Conservation (phyloP, 768 basidiomycete species). For the Psilocybe cyanescens region DNA sequence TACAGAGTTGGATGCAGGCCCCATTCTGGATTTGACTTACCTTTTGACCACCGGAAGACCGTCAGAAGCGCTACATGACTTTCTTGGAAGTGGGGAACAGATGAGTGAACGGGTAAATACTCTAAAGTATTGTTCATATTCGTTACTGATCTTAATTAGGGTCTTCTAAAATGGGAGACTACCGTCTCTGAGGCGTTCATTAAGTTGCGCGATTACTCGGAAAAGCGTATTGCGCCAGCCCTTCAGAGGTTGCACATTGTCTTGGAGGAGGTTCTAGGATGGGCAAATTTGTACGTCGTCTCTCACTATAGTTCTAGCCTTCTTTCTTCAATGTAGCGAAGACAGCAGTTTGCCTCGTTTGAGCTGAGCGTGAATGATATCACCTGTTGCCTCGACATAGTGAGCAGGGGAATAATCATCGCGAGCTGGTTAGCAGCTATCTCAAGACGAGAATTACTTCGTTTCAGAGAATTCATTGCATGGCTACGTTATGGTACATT, state of each 20-base stretch:
- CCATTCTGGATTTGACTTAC: slow-evolving; percentile 71
- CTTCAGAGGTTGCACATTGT: slow-evolving; percentile 78
- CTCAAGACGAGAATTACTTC: slow-evolving; percentile 67
- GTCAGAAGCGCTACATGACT: slow-evolving; percentile 74
- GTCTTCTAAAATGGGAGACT: slow-evolving; percentile 83
- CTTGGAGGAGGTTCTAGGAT: slow-evolving; percentile 78
- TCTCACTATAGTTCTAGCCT: not conserved
- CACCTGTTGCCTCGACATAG: slow-evolving; percentile 52
- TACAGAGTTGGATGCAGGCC: slow-evolving; percentile 62
- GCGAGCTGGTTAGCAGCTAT: slow-evolving; percentile 70
- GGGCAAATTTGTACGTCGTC: slow-evolving; percentile 65
- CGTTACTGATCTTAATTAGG: slow-evolving; percentile 49
- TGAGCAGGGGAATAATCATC: slow-evolving; percentile 61
- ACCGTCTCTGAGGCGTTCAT: slow-evolving; percentile 70
- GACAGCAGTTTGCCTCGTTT: slow-evolving; percentile 62
- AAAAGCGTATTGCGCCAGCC: slow-evolving; percentile 71
- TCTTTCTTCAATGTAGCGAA: slow-evolving; percentile 30
- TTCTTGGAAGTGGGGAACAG: slow-evolving; percentile 76
- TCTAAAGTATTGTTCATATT: slow-evolving; percentile 7
- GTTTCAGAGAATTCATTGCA: slow-evolving; percentile 78
- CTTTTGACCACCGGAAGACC: slow-evolving; percentile 72
- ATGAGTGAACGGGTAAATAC: slow-evolving; percentile 77
- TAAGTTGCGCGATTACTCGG: slow-evolving; percentile 75
- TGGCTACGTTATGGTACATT: slow-evolving; percentile 74
- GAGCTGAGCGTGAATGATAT: slow-evolving; percentile 55